Base-by-base conservation (phyloP, 1,284 basidiomycete species). In the Cryptococcus sp. region DNA sequence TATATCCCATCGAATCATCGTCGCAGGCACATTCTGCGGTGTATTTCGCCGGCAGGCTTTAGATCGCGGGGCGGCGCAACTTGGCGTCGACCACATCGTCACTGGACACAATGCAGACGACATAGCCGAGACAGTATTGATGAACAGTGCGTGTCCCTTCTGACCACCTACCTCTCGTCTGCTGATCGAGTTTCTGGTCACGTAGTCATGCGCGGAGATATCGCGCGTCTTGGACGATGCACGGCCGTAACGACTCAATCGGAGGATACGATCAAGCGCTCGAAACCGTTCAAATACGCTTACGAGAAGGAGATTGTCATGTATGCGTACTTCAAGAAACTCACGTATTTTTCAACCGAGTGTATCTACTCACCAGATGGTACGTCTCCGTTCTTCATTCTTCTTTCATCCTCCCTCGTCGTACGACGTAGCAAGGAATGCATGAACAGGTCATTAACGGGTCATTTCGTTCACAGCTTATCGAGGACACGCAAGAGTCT, bases 301-400 rank as follows among this genome's bases (percentile, higher is more conserved):
- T 99, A 99, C 74, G 96, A 99, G 80, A 99, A 99, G 81, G 95
- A 99, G 80, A 99, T 99, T 47, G 95, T 99, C 65, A 97, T 99
- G 94, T 96, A 97, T 75, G 94, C 94, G 11, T 97, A 97, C 80
- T 97, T 97, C 82, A 97, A 96, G 80, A 93, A 92, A 79, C 84
- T 99, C 39, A 94, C 97, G 72, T 99, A 99, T 79, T 98, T 98
- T 79, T 97, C 93, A 1, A 99, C 96, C 5, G 95, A 99, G 76
- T 99, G 95, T 77, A 98, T 98, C 71, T 99, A 99, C 78, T 96
- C 93, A 3, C 96, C 96, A 4, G 92, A 94, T 68, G 79, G 78
- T 78, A 19, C 10, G 73, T 68, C 13, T n/a, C 13, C 16, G 19
- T n/a, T 7, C 42, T 15, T 49, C 25, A n/a, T 39, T 23, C 4